Conservation (phyloP, 2,329 filamentous ascomycete species). For the Zymoseptoria crescenta region DNA sequence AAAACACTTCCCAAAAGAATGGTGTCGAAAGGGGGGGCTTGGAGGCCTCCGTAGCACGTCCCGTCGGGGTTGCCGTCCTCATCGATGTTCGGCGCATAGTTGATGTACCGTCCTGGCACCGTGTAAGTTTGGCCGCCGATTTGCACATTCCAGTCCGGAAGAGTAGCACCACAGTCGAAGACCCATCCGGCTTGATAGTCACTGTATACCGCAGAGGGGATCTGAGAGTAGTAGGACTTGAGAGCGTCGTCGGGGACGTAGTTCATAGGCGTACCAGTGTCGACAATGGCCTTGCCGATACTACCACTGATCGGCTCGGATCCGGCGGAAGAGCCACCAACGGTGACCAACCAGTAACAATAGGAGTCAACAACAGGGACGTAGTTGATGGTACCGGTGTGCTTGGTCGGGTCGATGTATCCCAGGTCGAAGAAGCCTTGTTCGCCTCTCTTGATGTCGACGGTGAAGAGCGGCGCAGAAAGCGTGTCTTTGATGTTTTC, state of each 20-base stretch:
- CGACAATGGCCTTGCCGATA: slow-evolving; percentile 36
- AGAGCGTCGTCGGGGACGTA: slow-evolving; percentile 46
- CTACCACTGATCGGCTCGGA: slow-evolving; percentile 42
- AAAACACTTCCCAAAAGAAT: slow-evolving; percentile 58
- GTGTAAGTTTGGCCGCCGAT: slow-evolving; percentile 44
- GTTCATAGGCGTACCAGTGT: slow-evolving; percentile 55
- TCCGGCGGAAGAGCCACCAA: slow-evolving; percentile 33
- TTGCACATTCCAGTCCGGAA: slow-evolving; percentile 44
- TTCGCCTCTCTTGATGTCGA: slow-evolving; percentile 52
- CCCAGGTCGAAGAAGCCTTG: slow-evolving; percentile 67
- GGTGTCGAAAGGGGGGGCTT: slow-evolving; percentile 42
- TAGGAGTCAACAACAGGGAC: slow-evolving; percentile 52
- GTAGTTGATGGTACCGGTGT: slow-evolving; percentile 55
- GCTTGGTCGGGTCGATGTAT: slow-evolving; percentile 56
- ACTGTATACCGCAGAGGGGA: slow-evolving; percentile 33
- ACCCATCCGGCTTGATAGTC: slow-evolving; percentile 35
- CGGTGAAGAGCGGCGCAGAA: slow-evolving; percentile 61
- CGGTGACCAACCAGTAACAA: slow-evolving; percentile 64
- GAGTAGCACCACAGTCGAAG: slow-evolving; percentile 35
- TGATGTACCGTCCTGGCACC: slow-evolving; percentile 36
- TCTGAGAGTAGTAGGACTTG: slow-evolving; percentile 36
- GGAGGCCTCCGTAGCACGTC: slow-evolving; percentile 61
- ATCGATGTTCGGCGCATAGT: slow-evolving; percentile 38
- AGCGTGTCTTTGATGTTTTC: slow-evolving; percentile 58
- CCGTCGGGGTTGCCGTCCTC: slow-evolving; percentile 24